A percentile compares a stretch with the other conserved stretches of the same genome.
Conservation (phyloP, 2,329 filamentous ascomycete genomes). For the Myriosclerotinia curreyana region DNA sequence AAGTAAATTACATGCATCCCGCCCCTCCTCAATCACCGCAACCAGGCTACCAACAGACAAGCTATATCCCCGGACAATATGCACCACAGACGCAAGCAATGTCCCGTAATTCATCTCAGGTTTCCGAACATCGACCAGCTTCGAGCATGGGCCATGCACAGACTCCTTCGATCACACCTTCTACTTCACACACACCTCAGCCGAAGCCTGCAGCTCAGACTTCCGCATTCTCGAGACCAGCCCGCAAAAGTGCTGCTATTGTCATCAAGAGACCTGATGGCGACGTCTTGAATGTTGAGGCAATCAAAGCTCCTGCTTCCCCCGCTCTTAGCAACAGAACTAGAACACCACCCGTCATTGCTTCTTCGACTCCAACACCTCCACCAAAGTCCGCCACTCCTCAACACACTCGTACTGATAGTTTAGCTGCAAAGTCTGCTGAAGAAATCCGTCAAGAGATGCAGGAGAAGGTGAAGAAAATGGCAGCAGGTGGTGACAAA, state of each 20-base stretch:
- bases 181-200: conserved; percentile 51
- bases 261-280: conserved; percentile 81
- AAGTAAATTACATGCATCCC: conserved; percentile 51
- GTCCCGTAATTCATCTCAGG: conserved; percentile 80
- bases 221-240: conserved; percentile 34
- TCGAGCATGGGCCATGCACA: conserved; percentile 41
- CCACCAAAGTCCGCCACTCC: conserved; percentile 71
- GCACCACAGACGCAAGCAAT: conserved; percentile 59
- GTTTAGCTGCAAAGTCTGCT: conserved; percentile 65
- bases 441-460: conserved; percentile 84
- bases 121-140: conserved; percentile 60
- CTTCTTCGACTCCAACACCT: conserved; percentile 68
- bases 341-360: conserved; percentile 60
- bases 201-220: conserved; percentile 46
- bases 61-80: conserved; percentile 40
- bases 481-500: conserved; percentile 39
- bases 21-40: conserved; percentile 46
- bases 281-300: conserved; percentile 69
- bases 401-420: conserved; percentile 68
- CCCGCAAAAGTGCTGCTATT: conserved; percentile 67
- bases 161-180: conserved; percentile 37
- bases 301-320: conserved; percentile 62
- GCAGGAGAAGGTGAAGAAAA: conserved; percentile 50
- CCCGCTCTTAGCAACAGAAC: conserved; percentile 53
- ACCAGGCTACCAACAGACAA: conserved; percentile 46